phyloP scores from a whole-genome alignment of 2,329 filamentous ascomycete genomes.

The Cercospora sp. region DNA sequence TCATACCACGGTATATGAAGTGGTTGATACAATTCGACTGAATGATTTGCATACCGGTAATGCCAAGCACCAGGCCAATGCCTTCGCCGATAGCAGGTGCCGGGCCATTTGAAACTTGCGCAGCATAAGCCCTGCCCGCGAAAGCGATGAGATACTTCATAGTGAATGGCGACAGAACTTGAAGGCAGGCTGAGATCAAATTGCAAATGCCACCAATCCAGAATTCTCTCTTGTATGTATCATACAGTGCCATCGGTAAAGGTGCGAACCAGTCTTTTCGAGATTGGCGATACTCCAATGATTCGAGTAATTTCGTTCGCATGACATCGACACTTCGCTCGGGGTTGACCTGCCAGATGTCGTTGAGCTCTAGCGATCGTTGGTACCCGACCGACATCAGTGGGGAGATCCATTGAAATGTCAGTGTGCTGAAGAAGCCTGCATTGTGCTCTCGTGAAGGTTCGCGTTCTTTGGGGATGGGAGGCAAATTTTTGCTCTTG shows the following conservation, averaged over 20 bases:
- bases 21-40: conserved; percentile 84
- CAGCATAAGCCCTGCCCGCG: conserved; percentile 74
- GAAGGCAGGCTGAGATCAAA: conserved; percentile 66
- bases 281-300: conserved; percentile 70
- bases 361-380: conserved; percentile 75
- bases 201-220: conserved; percentile 79
- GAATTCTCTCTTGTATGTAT: conserved; percentile 83
- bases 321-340: conserved; percentile 70
- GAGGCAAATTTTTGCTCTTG: conserved; percentile 53
- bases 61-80: conserved; percentile 78
- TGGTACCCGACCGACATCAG: conserved; percentile 86
- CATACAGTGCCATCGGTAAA: conserved; percentile 77
- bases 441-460: conserved; percentile 71
- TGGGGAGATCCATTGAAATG: conserved; percentile 88
- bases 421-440: conserved; percentile 70
- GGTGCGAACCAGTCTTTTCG: conserved; percentile 61
- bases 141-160: conserved; percentile 86
- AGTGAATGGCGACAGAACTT: conserved; percentile 81
- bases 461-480: conserved; percentile 54
- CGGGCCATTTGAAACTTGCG: conserved; percentile 44
- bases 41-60: conserved; percentile 79
- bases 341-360: conserved; percentile 88
- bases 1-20: conserved; percentile 90
- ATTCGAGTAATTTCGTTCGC: conserved; percentile 63
- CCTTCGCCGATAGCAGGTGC: conserved; percentile 72